These are phyloP conservation scores for Penicillium coffeae DNA, from an alignment of 495 filamentous ascomycete species.

Conservation along the genomic window DNA sequence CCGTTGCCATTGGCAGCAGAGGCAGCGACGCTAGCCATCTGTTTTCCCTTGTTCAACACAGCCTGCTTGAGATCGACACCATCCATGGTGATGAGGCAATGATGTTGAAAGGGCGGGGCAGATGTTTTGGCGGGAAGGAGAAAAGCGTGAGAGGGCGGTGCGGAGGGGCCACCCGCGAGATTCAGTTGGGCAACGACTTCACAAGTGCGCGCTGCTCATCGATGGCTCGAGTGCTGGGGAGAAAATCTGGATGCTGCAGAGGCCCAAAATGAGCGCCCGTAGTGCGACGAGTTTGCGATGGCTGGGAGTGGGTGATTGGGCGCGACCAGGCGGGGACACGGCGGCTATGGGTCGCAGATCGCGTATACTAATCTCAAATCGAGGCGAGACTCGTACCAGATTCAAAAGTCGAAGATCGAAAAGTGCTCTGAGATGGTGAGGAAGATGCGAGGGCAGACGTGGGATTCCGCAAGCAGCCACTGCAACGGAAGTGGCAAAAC, in stretches of 20 bases:
- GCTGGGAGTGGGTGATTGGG: neutral
- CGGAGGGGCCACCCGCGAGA: neutral
- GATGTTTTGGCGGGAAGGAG: constrained; percentile 13
- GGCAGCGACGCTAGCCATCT: constrained; percentile 59
- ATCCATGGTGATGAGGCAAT: constrained; percentile 56
- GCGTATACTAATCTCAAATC: neutral
- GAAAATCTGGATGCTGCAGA: neutral
- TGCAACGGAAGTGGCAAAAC: constrained; percentile 21
- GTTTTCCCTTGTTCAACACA: constrained; percentile 74
- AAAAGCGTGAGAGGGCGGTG: constrained; percentile 4
- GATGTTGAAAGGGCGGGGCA: constrained; percentile 21
- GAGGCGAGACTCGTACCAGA: too few relatives aligned
- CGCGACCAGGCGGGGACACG: neutral
- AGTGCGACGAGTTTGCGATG: neutral
- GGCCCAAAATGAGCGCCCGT: neutral
- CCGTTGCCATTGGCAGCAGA: constrained; percentile 62
- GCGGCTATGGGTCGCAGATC: neutral
- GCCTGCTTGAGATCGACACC: constrained; percentile 70
- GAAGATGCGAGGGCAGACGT: neutral
- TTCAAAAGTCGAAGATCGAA: neutral
- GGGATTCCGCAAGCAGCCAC: constrained; percentile 25
- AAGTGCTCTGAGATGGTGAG: too few relatives aligned
- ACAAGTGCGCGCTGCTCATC: neutral
- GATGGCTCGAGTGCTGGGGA: too few relatives aligned
- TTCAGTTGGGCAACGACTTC: neutral